phyloP scores from a whole-genome alignment of 257 asterid species.

The Apocynum venetum region DNA sequence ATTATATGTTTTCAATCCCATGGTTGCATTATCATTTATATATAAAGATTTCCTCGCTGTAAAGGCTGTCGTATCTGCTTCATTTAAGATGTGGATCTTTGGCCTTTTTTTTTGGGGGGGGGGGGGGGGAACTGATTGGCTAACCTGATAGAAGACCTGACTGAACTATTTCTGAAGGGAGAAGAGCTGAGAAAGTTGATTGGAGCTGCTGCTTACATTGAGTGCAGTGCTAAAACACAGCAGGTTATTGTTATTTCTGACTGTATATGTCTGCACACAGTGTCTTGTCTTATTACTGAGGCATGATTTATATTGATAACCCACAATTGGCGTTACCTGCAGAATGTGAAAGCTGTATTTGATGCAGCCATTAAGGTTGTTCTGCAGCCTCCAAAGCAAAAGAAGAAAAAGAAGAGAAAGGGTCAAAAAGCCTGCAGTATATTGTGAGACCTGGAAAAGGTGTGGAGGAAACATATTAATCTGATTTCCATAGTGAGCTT shows the following conservation, averaged over 20 bases:
- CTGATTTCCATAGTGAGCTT: constrained; percentile 8
- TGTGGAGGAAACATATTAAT: constrained; percentile 1
- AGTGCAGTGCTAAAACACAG: constrained; percentile 72
- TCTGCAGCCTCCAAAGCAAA: constrained; percentile 69
- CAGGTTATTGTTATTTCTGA: constrained; percentile 29
- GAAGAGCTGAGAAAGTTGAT: constrained; percentile 63
- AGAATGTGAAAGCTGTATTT: constrained; percentile 74
- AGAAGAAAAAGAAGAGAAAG: constrained; percentile 63
- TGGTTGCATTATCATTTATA: too few relatives aligned
- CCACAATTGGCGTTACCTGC: constrained; percentile 16
- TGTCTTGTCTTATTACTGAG: not conserved
- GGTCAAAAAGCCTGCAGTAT: constrained; percentile 65
- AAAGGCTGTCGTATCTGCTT: not conserved
- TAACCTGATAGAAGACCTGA: not conserved
- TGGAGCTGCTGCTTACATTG: constrained; percentile 65
- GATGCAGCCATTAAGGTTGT: constrained; percentile 78
- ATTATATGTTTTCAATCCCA: not conserved
- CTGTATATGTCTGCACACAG: not conserved
- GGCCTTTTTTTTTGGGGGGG: constrained; percentile 3
- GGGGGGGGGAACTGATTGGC: constrained; percentile 52
- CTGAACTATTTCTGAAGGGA: not conserved
- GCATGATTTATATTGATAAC: not conserved
- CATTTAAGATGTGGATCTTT: not conserved
- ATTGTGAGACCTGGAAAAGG: constrained; percentile 34
- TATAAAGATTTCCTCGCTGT: not conserved